Evolutionary conservation across 148 eudicot genomes (phyloP), one percentile per base, ranked within the genome.

Genomic region (Beta vulgaris): DNA sequence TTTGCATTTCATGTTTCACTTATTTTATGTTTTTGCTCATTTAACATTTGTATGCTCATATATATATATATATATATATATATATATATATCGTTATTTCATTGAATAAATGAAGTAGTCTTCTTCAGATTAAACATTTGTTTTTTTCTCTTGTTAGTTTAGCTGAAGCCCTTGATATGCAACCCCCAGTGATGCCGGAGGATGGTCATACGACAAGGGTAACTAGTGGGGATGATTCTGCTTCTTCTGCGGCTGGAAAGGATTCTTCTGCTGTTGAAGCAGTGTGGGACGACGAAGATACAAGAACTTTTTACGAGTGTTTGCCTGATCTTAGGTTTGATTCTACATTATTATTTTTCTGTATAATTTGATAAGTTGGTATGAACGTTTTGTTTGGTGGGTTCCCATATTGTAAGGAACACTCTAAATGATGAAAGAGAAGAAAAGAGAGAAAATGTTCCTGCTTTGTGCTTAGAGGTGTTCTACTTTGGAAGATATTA

Each of bases 141-240:
- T 76, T 36, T 29, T 34, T 59, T 61, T 32, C 42, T 62, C 37
- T 76, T 67, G 57, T 78, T 14, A 94, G 98, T 68, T 89, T 94
- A 76, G 98, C 98, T 61, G 98, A 94, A 89, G 98, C 97, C 73
- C 93, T 94, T 82, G 98, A 94, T 79, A 86, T 88, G 88, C 93
- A 90, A 77, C 93, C 93, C 82, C 98, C 97, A 19, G 86, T 79
- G 80, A 87, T 94, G 97, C 97, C 97, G n/a, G 98, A 92, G 85
- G 98, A 94, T 86, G 90, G 90, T 73, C 88, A 90, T 85, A 94
- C 98, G 66, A 93, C 98, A 54, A 87, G 98, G 85, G 80, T 94
- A 65, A 89, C 93, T 76, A 87, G 90, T 73, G 96, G 97, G 61
- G 97, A 87, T 75, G 97, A 92, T 69, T 68, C 80, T 67, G 77